Evolutionary conservation across 1,284 basidiomycete species (phyloP), one percentile per base, ranked within the genome.

Genomic region (Ustilago cynodontis): DNA sequence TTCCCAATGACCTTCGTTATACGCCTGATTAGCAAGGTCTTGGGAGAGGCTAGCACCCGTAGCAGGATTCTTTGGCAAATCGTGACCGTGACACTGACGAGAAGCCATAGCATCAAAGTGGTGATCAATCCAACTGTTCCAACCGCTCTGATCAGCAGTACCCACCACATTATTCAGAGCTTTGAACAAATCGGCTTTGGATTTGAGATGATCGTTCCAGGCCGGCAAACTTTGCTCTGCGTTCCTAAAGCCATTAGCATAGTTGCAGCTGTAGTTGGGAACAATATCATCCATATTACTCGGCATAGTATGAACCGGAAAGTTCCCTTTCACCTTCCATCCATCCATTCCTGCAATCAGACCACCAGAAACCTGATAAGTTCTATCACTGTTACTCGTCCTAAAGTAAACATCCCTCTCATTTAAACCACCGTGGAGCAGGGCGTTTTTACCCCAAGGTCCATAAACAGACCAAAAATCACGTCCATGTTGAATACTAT

Each of bases 401-500:
- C 89, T 86, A 41, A 90, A 67, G 73, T 87, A 87, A 13, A 90
- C 87, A 16, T 89, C 78, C 0, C 83, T 68, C 22, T 66, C 22
- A 26, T 86, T 82, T 63, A 88, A 83, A n/a, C 88, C 88, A 0
- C 58, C 71, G 7, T 85, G 65, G 62, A 90, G 78, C 67, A 90
- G 89, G 2, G 86, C 85, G 11, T 89, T 83, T 65, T 83, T 81
- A 28, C 87, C 79, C 14, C n/a, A 45, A 0, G 77, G 86, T 24
- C 76, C 74, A 76, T 90, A 90, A 13, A 90, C 88, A 18, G 86
- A 86, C 87, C 88, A 89, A 74, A 90, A 89, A 74, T 90, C 89
- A 88, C 88, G 80, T 14, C 89, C 89, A 70, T 90, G 90, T 51
- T 83, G 81, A 53, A 88, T 79, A 9, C 88, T 86, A 65, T 90